phyloP scores from a whole-genome alignment of 768 basidiomycete genomes.

The Russula emetica region DNA sequence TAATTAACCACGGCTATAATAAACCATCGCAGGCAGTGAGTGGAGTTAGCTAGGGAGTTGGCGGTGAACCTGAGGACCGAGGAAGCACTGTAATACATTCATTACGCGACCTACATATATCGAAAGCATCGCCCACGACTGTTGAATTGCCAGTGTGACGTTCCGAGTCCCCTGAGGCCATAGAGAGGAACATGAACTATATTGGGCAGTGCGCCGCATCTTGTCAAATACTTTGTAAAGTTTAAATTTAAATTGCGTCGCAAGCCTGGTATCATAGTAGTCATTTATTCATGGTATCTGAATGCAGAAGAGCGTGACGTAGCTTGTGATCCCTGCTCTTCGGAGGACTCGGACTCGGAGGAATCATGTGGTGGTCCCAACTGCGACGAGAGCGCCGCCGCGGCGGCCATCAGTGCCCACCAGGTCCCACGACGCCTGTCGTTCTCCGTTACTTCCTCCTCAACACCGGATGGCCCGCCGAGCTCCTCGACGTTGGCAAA shows the following conservation, averaged over 20 bases:
- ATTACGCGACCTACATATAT: no score
- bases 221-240: not conserved
- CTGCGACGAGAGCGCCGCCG: constrained; percentile 1
- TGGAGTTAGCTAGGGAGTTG: no score
- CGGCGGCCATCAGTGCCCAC: constrained; percentile 11
- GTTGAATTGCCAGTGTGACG: no score
- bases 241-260: not conserved
- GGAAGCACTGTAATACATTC: not conserved
- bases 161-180: no score
- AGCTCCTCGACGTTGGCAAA: constrained; percentile 65
- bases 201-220: no score
- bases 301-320: not conserved
- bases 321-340: not conserved
- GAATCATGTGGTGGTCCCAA: constrained; percentile 3
- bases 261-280: not conserved
- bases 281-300: constrained; percentile 11
- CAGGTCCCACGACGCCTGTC: constrained; percentile 11
- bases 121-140: no score
- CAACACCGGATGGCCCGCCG: constrained; percentile 50
- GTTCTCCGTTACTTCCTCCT: constrained; percentile 31
- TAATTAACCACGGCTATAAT: not conserved
- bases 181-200: no score
- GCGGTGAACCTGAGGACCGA: not conserved
- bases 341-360: not conserved
- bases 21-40: not conserved